Base-by-base conservation (phyloP, 768 basidiomycete genomes). In the Crassisporium funariophilum region DNA sequence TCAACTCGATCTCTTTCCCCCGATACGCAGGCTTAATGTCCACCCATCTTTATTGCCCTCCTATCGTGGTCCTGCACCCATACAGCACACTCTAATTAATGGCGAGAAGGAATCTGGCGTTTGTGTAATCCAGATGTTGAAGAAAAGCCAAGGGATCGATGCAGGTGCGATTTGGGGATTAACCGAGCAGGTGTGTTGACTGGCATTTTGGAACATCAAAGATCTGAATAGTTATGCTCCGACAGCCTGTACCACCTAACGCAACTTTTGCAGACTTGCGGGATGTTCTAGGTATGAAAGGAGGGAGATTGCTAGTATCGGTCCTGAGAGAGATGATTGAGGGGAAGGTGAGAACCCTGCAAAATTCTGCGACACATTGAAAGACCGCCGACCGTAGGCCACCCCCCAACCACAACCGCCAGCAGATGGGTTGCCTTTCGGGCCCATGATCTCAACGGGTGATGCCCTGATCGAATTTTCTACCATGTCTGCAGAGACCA, bases 41-140 rank as follows among this genome's bases (percentile, higher is more conserved):
- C 94, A 98, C 57, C 92, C 93, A 0, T 95, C 93, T 25, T 69
- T 92, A 0, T 76, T 98, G 24, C 94, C 94, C 0, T 72, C 76
- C 20, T 94, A 90, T 63, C 83, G 94, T n/a, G 94, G 94, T 0
- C 83, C 94, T 7, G 90, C 92, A 2, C 94, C 94, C 0, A 89
- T 98, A 29, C 94, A 97, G 58, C 87, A 84, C 57, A 77, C 86
- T 0, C 73, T 98, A 31, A 67, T 89, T 35, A 81, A 85, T 49
- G 82, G 81, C 2, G 83, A 83, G 40, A 59, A 58, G 4, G 74
- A 79, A 50, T 91, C 88, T 0, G 94, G 91, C 0, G 91, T 95
- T 1, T 88, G 83, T 48, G 76, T 98, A 2, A 82, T 86, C 48
- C 78, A 85, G 50, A 91, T 91, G 85, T 72, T 81, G 43, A 82